Evolutionary conservation across 2,329 filamentous ascomycete species (phyloP).

Genomic region (Neofusicoccum umdonicola): DNA sequence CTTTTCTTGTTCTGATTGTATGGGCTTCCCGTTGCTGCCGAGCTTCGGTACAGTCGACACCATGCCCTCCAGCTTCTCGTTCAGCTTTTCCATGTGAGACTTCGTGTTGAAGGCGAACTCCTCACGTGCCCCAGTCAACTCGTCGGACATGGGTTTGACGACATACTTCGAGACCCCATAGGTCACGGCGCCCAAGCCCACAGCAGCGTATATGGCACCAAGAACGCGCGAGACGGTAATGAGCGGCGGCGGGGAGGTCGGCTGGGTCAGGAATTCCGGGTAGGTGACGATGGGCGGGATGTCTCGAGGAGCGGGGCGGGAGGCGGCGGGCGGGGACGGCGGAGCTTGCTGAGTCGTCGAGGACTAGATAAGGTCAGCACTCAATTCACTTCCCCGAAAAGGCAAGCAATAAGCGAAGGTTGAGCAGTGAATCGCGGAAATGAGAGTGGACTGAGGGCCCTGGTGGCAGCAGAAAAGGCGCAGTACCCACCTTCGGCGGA

Average conservation of each 20-base stretch:
- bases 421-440: not conserved
- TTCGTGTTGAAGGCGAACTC: conserved; percentile 55
- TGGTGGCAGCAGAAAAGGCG: not conserved
- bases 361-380: conserved; percentile 4
- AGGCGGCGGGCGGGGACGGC: not conserved
- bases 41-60: conserved; percentile 61
- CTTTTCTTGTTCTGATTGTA: conserved; percentile 21
- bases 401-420: not conserved
- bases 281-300: conserved; percentile 65
- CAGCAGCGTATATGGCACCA: conserved; percentile 57
- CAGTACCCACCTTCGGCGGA: conserved; percentile 2
- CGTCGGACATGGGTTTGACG: conserved; percentile 59
- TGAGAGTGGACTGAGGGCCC: not conserved
- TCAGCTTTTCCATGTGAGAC: conserved; percentile 54
- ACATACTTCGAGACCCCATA: conserved; percentile 72
- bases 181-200: conserved; percentile 55
- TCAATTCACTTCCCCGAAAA: not conserved
- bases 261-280: conserved; percentile 61
- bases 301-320: conserved; percentile 34
- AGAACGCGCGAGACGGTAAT: conserved; percentile 56
- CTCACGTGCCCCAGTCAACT: conserved; percentile 55
- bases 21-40: conserved; percentile 21
- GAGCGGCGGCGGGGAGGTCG: conserved; percentile 58
- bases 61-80: conserved; percentile 55
- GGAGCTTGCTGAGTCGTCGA: not conserved